Base-by-base conservation (phyloP, 805 yeast genomes). In the Schwanniomyces occidentalis region DNA sequence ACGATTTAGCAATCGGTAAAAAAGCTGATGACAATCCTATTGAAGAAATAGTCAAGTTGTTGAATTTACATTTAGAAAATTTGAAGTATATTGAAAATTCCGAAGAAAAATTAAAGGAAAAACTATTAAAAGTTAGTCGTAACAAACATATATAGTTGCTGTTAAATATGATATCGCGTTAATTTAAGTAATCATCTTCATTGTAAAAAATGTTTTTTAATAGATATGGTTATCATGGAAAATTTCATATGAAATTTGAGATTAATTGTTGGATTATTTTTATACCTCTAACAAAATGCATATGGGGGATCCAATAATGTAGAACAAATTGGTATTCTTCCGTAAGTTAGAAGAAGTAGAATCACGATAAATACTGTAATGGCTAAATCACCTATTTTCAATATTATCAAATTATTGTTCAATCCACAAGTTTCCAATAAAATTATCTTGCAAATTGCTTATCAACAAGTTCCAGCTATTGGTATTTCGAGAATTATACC, bases 31-130 rank as follows among this genome's bases (percentile, higher is more conserved):
- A 67, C 16, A 71, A 63, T 44, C 70, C 80, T 4, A 58, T 80
- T 28, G 80, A 78, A 46, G 89, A 82, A 54, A 76, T 91, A 42
- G 82, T 93, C 19, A 82, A 80, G 56, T 70, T 93, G 44, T 73
- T 93, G 54, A 90, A 91, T 55, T 78, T 87, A 29, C 98, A 93
- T 58, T 68, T 93, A 59, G 93, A 90, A 42, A 87, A 95, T 43
- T 73, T 93, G 62, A 88, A 82, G 55, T 89, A 90, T 72, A 76
- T 93, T 37, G 96, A 93, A 53, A 74, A 73, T 42, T 77, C 81
- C 43, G 87, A 95, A 34, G 72, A 72, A 13, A 66, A 67, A 16
- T 69, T 93, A 48, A 86, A 83, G 54, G 73, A 75, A 23, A 84
- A 86, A 58, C 58, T 93, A 40, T 76, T 72, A 23, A 54, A 57